Evolutionary conservation across 306 rosid species (phyloP).

Genomic region (Dalbergia cochinchinensis): DNA sequence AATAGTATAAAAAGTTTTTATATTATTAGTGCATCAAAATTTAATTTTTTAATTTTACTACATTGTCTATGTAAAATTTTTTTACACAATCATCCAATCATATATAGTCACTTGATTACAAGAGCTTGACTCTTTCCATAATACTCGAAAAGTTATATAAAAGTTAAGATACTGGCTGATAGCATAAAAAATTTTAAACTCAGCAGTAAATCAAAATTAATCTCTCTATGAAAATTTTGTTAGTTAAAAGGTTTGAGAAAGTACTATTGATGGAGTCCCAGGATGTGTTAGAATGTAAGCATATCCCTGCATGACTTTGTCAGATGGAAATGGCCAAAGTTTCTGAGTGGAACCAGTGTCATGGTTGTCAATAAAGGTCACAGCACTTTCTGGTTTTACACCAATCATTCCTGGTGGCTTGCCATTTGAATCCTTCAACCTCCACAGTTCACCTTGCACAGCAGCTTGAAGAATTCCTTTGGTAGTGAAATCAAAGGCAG

Average conservation of each 20-base stretch:
- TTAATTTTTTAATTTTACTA: too few species aligned
- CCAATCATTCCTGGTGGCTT: conserved; percentile 84
- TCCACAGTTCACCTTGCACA: conserved; percentile 68
- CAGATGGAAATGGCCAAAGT: conserved; percentile 70
- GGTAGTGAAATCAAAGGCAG: conserved; percentile 63
- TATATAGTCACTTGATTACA: too few species aligned
- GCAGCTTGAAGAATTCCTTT: conserved; percentile 67
- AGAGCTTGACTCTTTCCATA: too few species aligned
- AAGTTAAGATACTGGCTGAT: too few species aligned
- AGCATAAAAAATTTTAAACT: too few species aligned
- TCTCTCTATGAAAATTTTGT: not conserved
- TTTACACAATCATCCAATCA: too few species aligned
- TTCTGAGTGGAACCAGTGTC: conserved; percentile 79
- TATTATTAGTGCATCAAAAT: too few species aligned
- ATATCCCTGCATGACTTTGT: conserved; percentile 79
- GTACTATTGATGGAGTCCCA: conserved; percentile 77
- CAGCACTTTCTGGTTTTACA: conserved; percentile 74
- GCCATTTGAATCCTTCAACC: conserved; percentile 64
- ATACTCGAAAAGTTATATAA: too few species aligned
- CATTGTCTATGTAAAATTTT: too few species aligned
- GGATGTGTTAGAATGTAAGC: conserved; percentile 90
- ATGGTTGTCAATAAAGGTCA: conserved; percentile 81
- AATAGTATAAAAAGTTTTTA: too few species aligned
- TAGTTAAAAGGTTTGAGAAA: conserved; percentile 18
- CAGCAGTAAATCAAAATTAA: too few species aligned